Conservation (phyloP, 768 basidiomycete genomes). For the Rhizopogon vulgaris region DNA sequence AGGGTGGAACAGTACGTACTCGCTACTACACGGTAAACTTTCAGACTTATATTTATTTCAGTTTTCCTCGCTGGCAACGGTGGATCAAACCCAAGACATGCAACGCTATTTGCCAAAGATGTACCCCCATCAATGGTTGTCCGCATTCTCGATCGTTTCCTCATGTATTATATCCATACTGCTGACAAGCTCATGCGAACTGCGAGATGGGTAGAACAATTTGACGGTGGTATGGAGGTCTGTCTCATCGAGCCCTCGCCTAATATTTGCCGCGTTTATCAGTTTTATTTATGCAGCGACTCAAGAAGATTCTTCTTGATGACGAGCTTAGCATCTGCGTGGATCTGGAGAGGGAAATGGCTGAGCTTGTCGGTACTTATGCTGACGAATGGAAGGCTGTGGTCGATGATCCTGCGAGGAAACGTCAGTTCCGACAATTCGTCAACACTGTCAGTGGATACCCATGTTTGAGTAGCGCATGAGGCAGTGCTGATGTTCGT, state of each 20-base stretch:
- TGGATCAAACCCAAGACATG: slow-evolving; percentile 56
- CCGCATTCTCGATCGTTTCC: slow-evolving; percentile 57
- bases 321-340: slow-evolving; percentile 69
- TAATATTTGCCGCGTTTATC: neutral
- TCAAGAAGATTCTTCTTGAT: slow-evolving; percentile 57
- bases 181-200: slow-evolving; percentile 70
- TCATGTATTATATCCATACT: slow-evolving; percentile 65
- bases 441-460: slow-evolving; percentile 45
- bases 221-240: slow-evolving; percentile 64
- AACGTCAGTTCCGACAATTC: slow-evolving; percentile 55
- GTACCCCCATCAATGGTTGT: slow-evolving; percentile 62
- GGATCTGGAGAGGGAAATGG: slow-evolving; percentile 63
- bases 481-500: neutral
- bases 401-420: slow-evolving; percentile 44
- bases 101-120: slow-evolving; percentile 58
- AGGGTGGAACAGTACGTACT: slow-evolving; percentile 57
- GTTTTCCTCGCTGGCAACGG: slow-evolving; percentile 70
- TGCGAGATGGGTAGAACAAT: slow-evolving; percentile 65
- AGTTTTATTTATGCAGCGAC: slow-evolving; percentile 32
- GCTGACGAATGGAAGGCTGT: slow-evolving; percentile 67
- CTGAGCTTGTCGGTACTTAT: slow-evolving; percentile 57
- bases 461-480: neutral
- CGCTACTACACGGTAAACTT: neutral
- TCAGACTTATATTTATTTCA: slow-evolving; percentile 9
- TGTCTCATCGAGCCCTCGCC: neutral